Base-by-base conservation (phyloP, 2,329 filamentous ascomycete species). In the Balansia obtecta region DNA sequence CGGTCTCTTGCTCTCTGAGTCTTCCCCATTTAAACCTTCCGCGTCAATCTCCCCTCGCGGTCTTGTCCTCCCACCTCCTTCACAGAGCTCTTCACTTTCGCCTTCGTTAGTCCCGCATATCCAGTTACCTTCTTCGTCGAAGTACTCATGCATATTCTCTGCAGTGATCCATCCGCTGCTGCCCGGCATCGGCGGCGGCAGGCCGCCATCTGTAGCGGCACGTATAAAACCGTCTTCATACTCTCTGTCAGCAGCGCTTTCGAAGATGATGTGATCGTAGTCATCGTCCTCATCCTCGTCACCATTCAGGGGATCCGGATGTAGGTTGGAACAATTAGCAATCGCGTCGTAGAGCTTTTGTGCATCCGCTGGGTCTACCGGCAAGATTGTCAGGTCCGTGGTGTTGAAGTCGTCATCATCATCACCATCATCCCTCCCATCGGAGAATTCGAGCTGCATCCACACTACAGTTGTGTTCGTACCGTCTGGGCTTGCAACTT, bases 101-200 rank as follows among this genome's bases (percentile, higher is more conserved):
- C 63, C 72, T 7, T 61, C 67, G 2, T 62, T 68, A 10, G 61
- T 59, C 1, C 61, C 65, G 0, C 71, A 77, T 55, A 86, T 84
- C 78, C 85, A 91, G 61, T 91, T 89, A 2, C 88, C 88, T 9
- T 89, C 77, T 54, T 77, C 82, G 58, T 93, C 86, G 65, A 93
- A 86, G 61, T 82, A 95, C 57, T 95, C 79, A 55, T 85, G 74
- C 63, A 95, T 83, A 60, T 96, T 97, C 51, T 95, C 91, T 9
- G 87, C 86, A 15, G 91, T 97, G 61, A 97, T 89, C 86, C 86
- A 91, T 0, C 86, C 86, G 0, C 79, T 79, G 46, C 85, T 87
- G 1, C 86, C 85, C 0, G 86, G 84, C 65, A 86, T 78, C 0
- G 82, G 77, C 1, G 80, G 80, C n/a, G 81, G 81, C 22, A 84